Percentiles rank a stretch among this genome's conserved stretches.
Evolutionary conservation across 2,329 filamentous ascomycete species (phyloP).

Genomic region (Salinomyces thailandicus): DNA sequence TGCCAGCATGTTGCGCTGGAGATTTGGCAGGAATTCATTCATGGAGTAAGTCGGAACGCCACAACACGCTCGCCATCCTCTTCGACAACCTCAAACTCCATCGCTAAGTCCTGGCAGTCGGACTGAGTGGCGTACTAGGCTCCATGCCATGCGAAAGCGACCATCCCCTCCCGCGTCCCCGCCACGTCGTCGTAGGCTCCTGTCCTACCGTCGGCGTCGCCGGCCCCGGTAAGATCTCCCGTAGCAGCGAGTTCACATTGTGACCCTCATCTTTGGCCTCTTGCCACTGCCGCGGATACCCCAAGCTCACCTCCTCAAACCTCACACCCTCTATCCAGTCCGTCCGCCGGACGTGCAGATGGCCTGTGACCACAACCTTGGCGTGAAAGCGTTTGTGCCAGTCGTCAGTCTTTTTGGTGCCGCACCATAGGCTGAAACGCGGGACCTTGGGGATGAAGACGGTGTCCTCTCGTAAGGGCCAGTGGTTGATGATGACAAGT

Average conservation of each 20-base stretch:
- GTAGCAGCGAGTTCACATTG: slow-evolving; percentile 36
- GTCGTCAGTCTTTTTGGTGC: slow-evolving; percentile 37
- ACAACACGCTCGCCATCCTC: too few species aligned
- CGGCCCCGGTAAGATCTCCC: slow-evolving; percentile 37
- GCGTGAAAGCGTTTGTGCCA: slow-evolving; percentile 38
- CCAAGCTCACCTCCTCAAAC: slow-evolving; percentile 38
- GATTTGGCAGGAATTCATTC: too few species aligned
- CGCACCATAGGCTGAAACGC: slow-evolving; percentile 38
- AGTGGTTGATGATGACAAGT: slow-evolving; percentile 37
- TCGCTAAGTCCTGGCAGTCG: slow-evolving; percentile 1
- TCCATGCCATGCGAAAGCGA: slow-evolving; percentile 9
- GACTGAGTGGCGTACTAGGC: slow-evolving; percentile 1
- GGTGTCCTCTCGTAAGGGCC: slow-evolving; percentile 36
- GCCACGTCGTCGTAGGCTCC: slow-evolving; percentile 10
- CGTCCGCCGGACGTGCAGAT: slow-evolving; percentile 37
- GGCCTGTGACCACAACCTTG: slow-evolving; percentile 38
- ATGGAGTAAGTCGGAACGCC: too few species aligned
- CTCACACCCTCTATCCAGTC: slow-evolving; percentile 38
- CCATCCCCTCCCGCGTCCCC: slow-evolving; percentile 9
- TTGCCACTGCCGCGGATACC: slow-evolving; percentile 40
- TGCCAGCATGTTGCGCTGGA: too few species aligned
- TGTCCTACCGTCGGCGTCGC: slow-evolving; percentile 6
- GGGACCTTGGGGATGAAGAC: slow-evolving; percentile 34
- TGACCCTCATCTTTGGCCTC: slow-evolving; percentile 32
- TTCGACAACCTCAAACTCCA: too few species aligned